phyloP scores from a whole-genome alignment of 371 early-diverging fungal species.

The Sporodiniella umbellata region DNA sequence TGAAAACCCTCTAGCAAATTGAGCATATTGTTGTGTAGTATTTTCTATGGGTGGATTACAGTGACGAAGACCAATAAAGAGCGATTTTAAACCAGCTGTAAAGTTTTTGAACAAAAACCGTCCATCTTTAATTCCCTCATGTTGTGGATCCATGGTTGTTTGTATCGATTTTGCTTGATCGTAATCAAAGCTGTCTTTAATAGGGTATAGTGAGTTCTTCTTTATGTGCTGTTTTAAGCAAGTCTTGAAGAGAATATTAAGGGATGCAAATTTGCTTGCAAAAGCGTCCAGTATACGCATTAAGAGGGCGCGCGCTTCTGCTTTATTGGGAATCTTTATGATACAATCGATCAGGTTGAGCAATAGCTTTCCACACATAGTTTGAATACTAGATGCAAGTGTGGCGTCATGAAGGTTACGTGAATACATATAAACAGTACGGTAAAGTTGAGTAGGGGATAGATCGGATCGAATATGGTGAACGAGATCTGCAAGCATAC shows the following conservation, averaged over 20 bases:
- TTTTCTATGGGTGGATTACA: constrained; percentile 63
- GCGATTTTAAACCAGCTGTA: constrained; percentile 81
- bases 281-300: constrained; percentile 85
- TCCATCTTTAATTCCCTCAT: constrained; percentile 74
- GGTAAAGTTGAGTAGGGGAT: constrained; percentile 69
- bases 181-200: constrained; percentile 60
- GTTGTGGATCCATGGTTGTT: constrained; percentile 60
- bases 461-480: constrained; percentile 91
- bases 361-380: constrained; percentile 94
- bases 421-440: constrained; percentile 87
- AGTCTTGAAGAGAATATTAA: constrained; percentile 60
- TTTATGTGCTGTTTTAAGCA: constrained; percentile 53
- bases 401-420: constrained; percentile 87
- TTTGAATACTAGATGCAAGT: constrained; percentile 88
- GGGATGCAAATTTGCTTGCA: constrained; percentile 70
- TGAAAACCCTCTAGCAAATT: constrained; percentile 62
- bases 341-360: constrained; percentile 88
- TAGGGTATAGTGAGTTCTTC: constrained; percentile 22
- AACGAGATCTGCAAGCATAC: constrained; percentile 93
- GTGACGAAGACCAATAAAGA: constrained; percentile 71
- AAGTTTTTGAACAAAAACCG: constrained; percentile 84
- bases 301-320: constrained; percentile 69
- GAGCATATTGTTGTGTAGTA: constrained; percentile 32
- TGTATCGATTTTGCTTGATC: constrained; percentile 78
- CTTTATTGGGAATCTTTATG: constrained; percentile 64